Evolutionary conservation across 75 land plant species (phyloP).

Genomic region (Sequoiadendron giganteum): DNA sequence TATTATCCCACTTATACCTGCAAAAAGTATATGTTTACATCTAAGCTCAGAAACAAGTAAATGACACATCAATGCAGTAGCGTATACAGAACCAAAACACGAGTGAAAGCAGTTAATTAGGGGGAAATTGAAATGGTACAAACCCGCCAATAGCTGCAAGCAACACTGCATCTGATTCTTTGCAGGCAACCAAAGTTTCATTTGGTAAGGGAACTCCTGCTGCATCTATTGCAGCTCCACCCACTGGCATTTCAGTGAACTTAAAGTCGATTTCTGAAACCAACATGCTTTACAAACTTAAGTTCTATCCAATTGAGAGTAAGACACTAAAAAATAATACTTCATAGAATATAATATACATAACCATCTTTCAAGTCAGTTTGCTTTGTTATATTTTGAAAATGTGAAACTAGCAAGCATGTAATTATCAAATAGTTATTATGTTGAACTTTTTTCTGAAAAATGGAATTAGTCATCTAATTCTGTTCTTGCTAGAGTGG

Average conservation of each 20-base stretch:
- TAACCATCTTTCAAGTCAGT: not conserved
- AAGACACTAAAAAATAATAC: not conserved
- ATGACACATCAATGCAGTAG: not conserved
- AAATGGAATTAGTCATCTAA: not conserved
- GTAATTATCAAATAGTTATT: not conserved
- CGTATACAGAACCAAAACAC: slow-evolving; percentile 1
- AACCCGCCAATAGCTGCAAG: slow-evolving; percentile 99
- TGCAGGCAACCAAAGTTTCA: slow-evolving; percentile 70
- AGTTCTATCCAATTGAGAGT: not conserved
- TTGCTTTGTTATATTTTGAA: not conserved
- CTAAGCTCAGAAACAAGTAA: not conserved
- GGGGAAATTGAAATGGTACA: not conserved
- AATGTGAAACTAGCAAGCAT: not conserved
- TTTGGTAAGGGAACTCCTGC: slow-evolving; percentile 86
- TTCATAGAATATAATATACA: not conserved
- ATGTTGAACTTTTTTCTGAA: not conserved
- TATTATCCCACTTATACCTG: slow-evolving; percentile 97
- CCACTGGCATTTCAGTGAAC: slow-evolving; percentile 82
- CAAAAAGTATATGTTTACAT: not conserved
- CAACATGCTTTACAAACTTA: not conserved
- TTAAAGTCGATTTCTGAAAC: slow-evolving; percentile 64
- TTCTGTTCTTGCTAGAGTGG: not conserved
- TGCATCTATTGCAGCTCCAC: slow-evolving; percentile 87
- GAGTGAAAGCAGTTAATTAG: not conserved
- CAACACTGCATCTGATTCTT: slow-evolving; percentile 87